A percentile compares a stretch with the other conserved stretches of the same genome.
Evolutionary conservation across 2,329 filamentous ascomycete species (phyloP).

Genomic region (Claviceps arundinis): DNA sequence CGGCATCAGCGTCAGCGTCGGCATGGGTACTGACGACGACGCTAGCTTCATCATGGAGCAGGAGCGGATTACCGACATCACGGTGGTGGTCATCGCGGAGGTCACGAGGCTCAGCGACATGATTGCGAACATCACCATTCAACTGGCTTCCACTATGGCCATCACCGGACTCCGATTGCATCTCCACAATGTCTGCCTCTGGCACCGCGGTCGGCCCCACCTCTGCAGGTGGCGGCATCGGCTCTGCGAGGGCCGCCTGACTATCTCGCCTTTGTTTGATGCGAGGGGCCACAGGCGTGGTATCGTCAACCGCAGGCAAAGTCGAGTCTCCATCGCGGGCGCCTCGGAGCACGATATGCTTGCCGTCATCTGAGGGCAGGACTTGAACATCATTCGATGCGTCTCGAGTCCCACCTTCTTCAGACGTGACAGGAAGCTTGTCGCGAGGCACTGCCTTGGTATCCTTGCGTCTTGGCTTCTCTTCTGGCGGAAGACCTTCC

Average conservation of each 20-base stretch:
- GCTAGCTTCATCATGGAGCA: neutral
- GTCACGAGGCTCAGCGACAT: neutral
- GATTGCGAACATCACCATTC: constrained; percentile 8
- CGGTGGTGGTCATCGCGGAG: constrained; percentile 11
- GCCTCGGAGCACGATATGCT: neutral
- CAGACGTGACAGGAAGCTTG: constrained; percentile 24
- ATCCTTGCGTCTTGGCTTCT: constrained; percentile 42
- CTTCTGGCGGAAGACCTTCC: constrained; percentile 47
- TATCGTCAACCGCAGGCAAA: constrained; percentile 2
- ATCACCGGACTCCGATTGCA: constrained; percentile 24
- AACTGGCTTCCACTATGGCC: constrained; percentile 24
- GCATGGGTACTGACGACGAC: constrained; percentile 1
- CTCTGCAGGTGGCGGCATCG: constrained; percentile 9
- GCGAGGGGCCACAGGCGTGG: constrained; percentile 8
- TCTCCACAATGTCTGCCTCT: constrained; percentile 15
- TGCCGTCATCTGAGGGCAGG: neutral
- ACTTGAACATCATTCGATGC: neutral
- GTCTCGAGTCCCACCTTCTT: constrained; percentile 13
- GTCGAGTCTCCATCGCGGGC: neutral
- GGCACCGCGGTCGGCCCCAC: constrained; percentile 14
- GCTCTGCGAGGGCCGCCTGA: constrained; percentile 11
- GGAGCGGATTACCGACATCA: constrained; percentile 10
- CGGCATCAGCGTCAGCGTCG: constrained; percentile 6
- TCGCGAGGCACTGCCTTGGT: constrained; percentile 24
- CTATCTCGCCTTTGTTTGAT: constrained; percentile 8